These are phyloP conservation scores for Backusella westeae DNA, from an alignment of 192 early-diverging fungal species.

Conservation along the genomic window DNA sequence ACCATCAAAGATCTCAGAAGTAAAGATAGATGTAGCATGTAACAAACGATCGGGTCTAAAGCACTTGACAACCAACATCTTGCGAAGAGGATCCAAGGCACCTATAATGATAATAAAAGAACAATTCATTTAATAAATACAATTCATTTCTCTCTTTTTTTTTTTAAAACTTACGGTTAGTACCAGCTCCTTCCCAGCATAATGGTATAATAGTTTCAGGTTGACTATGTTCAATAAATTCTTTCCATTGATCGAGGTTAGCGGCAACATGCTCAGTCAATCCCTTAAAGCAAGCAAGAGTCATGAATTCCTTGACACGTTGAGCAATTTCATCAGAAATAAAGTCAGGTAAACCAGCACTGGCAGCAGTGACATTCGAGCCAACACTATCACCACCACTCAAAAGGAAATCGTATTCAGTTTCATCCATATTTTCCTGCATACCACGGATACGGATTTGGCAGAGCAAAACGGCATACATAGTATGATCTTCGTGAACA, in stretches of 20 bases:
- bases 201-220: constrained; percentile 52
- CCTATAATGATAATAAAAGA: constrained; percentile 15
- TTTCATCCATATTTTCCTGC: constrained; percentile 55
- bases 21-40: constrained; percentile 66
- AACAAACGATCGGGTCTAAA: constrained; percentile 90
- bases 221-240: constrained; percentile 41
- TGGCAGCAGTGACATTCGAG: constrained; percentile 21
- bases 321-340: constrained; percentile 50
- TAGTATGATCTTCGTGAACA: constrained; percentile 89
- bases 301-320: constrained; percentile 43
- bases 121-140: neutral
- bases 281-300: constrained; percentile 40
- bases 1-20: constrained; percentile 66
- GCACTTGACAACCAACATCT: constrained; percentile 78
- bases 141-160: neutral
- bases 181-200: constrained; percentile 47
- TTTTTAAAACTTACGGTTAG: constrained; percentile 23
- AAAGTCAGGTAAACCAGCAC: constrained; percentile 40
- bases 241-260: constrained; percentile 46
- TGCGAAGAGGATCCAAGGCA: constrained; percentile 65
- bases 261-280: constrained; percentile 38
- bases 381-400: constrained; percentile 53
- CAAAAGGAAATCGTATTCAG: constrained; percentile 71
- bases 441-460: constrained; percentile 78
- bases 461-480: constrained; percentile 82